phyloP scores from a whole-genome alignment of 345 rosid genomes.

The Turnera subulata region DNA sequence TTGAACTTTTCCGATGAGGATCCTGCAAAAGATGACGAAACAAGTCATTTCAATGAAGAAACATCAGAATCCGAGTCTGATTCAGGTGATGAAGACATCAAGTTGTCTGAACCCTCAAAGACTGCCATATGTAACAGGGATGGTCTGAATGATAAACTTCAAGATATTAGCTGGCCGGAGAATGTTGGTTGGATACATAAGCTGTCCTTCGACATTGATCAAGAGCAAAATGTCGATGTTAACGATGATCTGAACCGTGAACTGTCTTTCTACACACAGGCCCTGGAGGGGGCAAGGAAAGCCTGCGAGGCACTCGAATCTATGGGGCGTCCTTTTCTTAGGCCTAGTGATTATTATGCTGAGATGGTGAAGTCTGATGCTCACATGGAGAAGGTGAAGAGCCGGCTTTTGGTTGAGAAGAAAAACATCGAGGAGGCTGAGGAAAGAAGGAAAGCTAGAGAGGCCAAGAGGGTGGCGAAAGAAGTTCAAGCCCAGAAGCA shows the following conservation, averaged over 20 bases:
- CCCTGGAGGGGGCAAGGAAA: constrained; percentile 61
- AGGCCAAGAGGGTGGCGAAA: constrained; percentile 67
- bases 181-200: constrained; percentile 62
- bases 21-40: constrained; percentile 35
- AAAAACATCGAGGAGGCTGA: constrained; percentile 70
- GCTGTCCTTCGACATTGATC: constrained; percentile 57
- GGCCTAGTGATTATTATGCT: constrained; percentile 79
- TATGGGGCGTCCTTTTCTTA: constrained; percentile 61
- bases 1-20: constrained; percentile 23
- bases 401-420: constrained; percentile 63
- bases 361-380: constrained; percentile 81
- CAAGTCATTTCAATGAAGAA: constrained; percentile 34
- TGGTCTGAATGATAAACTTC: constrained; percentile 65
- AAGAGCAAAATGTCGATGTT: constrained; percentile 73
- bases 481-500: constrained; percentile 79
- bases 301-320: constrained; percentile 61
- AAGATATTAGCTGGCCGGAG: constrained; percentile 81
- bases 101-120: constrained; percentile 51
- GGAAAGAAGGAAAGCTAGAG: constrained; percentile 87
- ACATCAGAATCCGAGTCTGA: constrained; percentile 46
- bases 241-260: constrained; percentile 81
- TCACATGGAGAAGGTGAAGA: constrained; percentile 84
- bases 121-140: constrained; percentile 57
- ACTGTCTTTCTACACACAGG: constrained; percentile 72
- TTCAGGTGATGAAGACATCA: constrained; percentile 53